These are phyloP conservation scores for Durusdinium trenchii DNA, from an alignment of 73 alveolate genomes.

Conservation along the genomic window DNA sequence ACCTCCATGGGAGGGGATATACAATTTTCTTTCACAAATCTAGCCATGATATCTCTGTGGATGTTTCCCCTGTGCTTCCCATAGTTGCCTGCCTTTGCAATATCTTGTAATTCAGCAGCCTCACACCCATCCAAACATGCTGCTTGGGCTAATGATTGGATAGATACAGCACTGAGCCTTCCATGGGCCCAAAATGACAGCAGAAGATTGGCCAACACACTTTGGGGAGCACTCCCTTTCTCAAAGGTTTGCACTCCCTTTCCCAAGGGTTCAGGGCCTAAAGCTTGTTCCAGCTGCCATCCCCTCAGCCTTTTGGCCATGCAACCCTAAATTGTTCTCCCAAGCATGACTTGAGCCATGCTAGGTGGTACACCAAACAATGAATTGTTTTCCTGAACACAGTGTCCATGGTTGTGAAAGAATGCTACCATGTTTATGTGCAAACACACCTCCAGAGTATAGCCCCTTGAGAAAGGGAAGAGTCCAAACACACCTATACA, in stretches of 20 bases:
- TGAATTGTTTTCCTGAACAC: too few species aligned
- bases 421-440: too few species aligned
- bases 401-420: too few species aligned
- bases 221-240: background rate
- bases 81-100: background rate
- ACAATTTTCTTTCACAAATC: background rate
- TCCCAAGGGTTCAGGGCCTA: background rate
- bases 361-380: too few species aligned
- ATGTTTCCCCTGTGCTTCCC: constrained; percentile 9
- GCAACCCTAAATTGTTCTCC: too few species aligned
- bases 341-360: too few species aligned
- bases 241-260: background rate
- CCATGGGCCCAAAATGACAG: constrained; percentile 7
- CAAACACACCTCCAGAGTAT: too few species aligned
- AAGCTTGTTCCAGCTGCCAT: background rate
- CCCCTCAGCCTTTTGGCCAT: background rate
- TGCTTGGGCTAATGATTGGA: background rate
- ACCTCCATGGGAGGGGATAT: background rate
- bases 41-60: background rate
- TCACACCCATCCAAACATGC: background rate
- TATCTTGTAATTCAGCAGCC: background rate
- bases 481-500: too few species aligned
- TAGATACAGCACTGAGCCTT: background rate
- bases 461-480: too few species aligned
- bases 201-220: background rate